Conservation (phyloP, 495 filamentous ascomycete species). For the Penicillium bovifimosum region DNA sequence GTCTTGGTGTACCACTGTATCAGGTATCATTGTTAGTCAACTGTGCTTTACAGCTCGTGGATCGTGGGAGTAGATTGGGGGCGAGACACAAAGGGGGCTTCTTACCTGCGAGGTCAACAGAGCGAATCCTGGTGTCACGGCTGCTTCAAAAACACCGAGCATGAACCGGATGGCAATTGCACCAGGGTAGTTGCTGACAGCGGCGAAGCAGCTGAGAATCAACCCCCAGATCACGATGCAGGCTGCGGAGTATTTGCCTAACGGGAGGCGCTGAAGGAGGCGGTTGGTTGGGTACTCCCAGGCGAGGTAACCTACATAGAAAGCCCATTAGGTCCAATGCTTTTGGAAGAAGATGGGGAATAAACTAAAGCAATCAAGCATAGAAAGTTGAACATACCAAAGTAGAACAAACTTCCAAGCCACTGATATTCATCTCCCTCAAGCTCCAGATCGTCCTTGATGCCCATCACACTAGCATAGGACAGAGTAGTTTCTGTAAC, state of each 20-base stretch:
- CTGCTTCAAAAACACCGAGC: slow-evolving; percentile 56
- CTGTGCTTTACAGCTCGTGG: neutral
- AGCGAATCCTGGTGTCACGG: slow-evolving; percentile 59
- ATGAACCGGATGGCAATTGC: slow-evolving; percentile 55
- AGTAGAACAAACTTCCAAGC: slow-evolving; percentile 57
- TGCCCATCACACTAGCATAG: slow-evolving; percentile 59
- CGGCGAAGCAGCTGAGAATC: slow-evolving; percentile 50
- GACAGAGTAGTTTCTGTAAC: slow-evolving; percentile 53
- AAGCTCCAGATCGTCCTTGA: slow-evolving; percentile 46
- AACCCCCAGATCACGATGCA: slow-evolving; percentile 56
- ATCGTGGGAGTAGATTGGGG: neutral
- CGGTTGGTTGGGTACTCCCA: slow-evolving; percentile 61
- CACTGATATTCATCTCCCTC: slow-evolving; percentile 46
- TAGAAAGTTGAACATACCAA: slow-evolving; percentile 33
- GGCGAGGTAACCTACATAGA: slow-evolving; percentile 48
- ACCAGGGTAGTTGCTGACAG: slow-evolving; percentile 40
- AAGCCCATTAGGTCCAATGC: neutral
- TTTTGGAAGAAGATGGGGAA: neutral
- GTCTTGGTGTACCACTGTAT: slow-evolving; percentile 55
- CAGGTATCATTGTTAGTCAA: slow-evolving; percentile 15
- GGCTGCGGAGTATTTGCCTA: slow-evolving; percentile 54
- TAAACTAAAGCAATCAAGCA: neutral
- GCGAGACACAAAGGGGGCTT: neutral
- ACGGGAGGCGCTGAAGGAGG: slow-evolving; percentile 52
- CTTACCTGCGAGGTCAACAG: slow-evolving; percentile 52